Conservation (phyloP, 75 land plant species). For the Adiantum capillusveneris region DNA sequence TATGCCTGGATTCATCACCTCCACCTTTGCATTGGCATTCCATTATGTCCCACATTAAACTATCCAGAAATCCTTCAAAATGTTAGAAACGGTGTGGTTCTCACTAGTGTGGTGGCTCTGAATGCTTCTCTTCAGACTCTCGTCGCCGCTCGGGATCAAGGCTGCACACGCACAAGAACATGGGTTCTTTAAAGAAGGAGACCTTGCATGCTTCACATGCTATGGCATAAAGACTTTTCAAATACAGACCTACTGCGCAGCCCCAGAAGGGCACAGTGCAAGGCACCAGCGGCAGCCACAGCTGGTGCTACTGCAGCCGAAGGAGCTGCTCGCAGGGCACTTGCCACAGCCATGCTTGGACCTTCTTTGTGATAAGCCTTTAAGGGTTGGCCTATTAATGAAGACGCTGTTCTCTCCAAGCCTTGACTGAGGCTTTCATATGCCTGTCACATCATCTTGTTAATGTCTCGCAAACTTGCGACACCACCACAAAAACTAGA, state of each 20-base stretch:
- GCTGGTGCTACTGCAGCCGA: slow-evolving; percentile 84
- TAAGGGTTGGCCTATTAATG: slow-evolving; percentile 56
- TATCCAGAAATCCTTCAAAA: too few species aligned
- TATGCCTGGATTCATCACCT: too few species aligned
- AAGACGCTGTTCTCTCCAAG: slow-evolving; percentile 58
- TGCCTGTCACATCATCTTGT: slow-evolving; percentile 60
- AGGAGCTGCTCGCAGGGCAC: slow-evolving; percentile 64
- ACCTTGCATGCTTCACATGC: too few species aligned
- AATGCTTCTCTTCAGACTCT: slow-evolving; percentile 74
- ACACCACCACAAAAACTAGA: too few species aligned
- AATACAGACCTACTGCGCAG: slow-evolving; percentile 75
- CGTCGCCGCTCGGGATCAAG: slow-evolving; percentile 68
- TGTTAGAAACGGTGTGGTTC: too few species aligned
- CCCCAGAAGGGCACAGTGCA: slow-evolving; percentile 68
- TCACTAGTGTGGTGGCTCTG: slow-evolving; percentile 32
- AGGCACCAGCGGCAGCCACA: slow-evolving; percentile 66
- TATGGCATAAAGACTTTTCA: too few species aligned
- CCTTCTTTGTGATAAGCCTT: slow-evolving; percentile 66
- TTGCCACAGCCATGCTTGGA: slow-evolving; percentile 65
- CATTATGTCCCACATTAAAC: too few species aligned
- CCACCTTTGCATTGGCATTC: too few species aligned
- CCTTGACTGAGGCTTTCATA: slow-evolving; percentile 71
- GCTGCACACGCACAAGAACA: slow-evolving; percentile 50
- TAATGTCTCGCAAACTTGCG: too few species aligned
- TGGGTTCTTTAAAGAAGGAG: too few species aligned